Evolutionary conservation across 2,329 filamentous ascomycete genomes (phyloP).

Genomic region (Aspergillus tanneri): DNA sequence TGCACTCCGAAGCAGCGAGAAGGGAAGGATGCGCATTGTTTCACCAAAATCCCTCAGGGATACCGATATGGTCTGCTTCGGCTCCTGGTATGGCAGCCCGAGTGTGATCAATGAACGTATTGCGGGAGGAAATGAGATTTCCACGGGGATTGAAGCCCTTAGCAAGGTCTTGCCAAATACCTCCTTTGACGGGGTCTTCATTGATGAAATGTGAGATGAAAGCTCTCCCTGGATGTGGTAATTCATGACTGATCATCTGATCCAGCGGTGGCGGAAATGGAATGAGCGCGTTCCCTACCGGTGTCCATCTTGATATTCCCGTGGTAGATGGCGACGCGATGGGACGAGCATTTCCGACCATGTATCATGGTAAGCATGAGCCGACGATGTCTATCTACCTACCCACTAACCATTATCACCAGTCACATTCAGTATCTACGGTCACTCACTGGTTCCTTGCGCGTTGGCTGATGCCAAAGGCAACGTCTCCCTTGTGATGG

Average conservation of each 20-base stretch:
- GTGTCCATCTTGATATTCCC: constrained; percentile 36
- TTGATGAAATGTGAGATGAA: constrained; percentile 18
- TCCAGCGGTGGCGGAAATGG: constrained; percentile 40
- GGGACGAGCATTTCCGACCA: constrained; percentile 46
- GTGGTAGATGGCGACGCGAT: constrained; percentile 50
- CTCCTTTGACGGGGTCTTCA: constrained; percentile 35
- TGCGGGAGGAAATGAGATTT: constrained; percentile 10
- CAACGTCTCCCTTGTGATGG: constrained; percentile 33
- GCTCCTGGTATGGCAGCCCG: constrained; percentile 46
- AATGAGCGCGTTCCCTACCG: constrained; percentile 27
- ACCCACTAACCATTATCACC: no score
- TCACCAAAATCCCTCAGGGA: constrained; percentile 37
- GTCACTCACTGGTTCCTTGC: constrained; percentile 21
- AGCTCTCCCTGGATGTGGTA: not conserved
- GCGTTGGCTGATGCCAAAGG: constrained; percentile 44
- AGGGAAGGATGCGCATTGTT: constrained; percentile 44
- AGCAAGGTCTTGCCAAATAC: constrained; percentile 29
- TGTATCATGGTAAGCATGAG: constrained; percentile 18
- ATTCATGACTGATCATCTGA: not conserved
- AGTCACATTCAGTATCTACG: constrained; percentile 1
- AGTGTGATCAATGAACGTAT: constrained; percentile 18
- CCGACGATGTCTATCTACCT: no score
- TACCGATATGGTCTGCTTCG: constrained; percentile 43
- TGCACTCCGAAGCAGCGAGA: constrained; percentile 32
- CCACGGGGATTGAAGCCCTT: constrained; percentile 10